These are phyloP conservation scores for Fusarium tanahbumbuense DNA, from an alignment of 2,329 filamentous ascomycete species.

Conservation along the genomic window DNA sequence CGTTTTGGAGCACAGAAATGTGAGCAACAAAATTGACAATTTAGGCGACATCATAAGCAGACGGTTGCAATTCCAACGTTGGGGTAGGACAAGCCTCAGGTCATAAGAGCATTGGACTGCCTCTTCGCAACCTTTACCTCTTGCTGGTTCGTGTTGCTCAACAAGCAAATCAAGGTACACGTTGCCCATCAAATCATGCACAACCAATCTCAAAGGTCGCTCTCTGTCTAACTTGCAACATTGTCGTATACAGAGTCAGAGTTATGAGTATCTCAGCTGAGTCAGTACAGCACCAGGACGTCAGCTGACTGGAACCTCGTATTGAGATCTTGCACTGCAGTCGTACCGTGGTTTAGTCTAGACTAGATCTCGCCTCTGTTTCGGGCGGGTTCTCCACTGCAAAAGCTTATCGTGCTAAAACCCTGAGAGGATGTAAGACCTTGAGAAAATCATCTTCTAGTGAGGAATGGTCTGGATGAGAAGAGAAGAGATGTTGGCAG, in stretches of 20 bases:
- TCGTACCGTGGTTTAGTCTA: conserved; percentile 13
- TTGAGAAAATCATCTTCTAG: background rate
- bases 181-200: background rate
- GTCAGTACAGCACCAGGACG: conserved; percentile 2
- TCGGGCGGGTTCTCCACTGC: conserved; percentile 38
- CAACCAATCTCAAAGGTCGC: background rate
- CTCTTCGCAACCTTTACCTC: conserved; percentile 1
- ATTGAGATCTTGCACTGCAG: background rate
- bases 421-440: conserved; percentile 9
- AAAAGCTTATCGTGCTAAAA: conserved; percentile 35
- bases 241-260: background rate
- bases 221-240: background rate
- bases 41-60: background rate
- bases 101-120: background rate
- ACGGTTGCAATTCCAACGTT: conserved; percentile 8
- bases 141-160: background rate
- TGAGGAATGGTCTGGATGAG: background rate
- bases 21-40: background rate
- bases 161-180: background rate
- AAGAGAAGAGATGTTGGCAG: background rate
- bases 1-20: conserved; percentile 7
- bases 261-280: background rate
- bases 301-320: conserved; percentile 27
- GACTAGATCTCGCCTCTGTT: conserved; percentile 29
- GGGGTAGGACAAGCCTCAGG: conserved; percentile 3